phyloP scores from a whole-genome alignment of 2,329 filamentous ascomycete genomes.

The Fusarium cyanostomum region DNA sequence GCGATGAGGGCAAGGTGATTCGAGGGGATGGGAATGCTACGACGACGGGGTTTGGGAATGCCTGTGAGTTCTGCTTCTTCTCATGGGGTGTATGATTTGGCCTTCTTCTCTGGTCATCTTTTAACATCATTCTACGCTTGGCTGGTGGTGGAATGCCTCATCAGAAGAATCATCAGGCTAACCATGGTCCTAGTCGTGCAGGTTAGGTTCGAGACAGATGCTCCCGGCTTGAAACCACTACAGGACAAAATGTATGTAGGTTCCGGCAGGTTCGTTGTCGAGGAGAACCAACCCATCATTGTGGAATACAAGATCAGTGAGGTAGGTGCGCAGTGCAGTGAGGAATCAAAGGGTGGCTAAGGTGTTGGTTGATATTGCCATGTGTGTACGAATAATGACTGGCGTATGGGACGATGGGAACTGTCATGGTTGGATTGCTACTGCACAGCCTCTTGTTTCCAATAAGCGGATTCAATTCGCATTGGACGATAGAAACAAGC shows the following conservation, averaged over 20 bases:
- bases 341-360: constrained; percentile 12
- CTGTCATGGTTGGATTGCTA: background rate
- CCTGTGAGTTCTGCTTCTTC: constrained; percentile 44
- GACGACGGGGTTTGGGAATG: constrained; percentile 52
- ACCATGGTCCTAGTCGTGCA: constrained; percentile 47
- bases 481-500: constrained; percentile 24
- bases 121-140: background rate
- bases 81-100: background rate
- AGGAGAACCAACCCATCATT: constrained; percentile 45
- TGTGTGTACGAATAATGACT: background rate
- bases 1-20: constrained; percentile 48
- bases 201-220: constrained; percentile 51
- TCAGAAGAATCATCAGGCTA: background rate
- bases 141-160: background rate
- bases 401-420: background rate
- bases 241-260: constrained; percentile 54
- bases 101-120: background rate
- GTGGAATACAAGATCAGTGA: constrained; percentile 57
- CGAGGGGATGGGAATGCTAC: constrained; percentile 48
- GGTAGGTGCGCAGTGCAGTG: constrained; percentile 43
- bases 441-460: constrained; percentile 7
- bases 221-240: constrained; percentile 47
- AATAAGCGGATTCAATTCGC: constrained; percentile 37
- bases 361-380: background rate
- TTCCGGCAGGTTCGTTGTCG: constrained; percentile 53